Conservation (phyloP, 805 yeast genomes). For the Jamesozyma rosinii region DNA sequence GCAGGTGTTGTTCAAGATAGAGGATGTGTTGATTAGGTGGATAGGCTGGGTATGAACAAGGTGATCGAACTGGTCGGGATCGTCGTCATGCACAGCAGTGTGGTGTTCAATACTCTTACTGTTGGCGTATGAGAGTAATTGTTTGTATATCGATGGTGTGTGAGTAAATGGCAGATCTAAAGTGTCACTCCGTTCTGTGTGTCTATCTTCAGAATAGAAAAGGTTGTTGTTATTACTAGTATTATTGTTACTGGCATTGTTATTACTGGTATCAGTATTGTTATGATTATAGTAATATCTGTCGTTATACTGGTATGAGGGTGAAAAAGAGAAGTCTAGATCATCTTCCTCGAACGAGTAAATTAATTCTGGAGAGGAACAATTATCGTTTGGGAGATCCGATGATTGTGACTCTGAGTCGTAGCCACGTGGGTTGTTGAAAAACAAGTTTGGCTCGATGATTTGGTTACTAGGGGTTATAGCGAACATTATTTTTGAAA, state of each 20-base stretch:
- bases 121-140: too few relatives aligned
- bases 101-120: too few relatives aligned
- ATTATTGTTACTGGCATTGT: too few relatives aligned
- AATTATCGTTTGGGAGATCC: neutral
- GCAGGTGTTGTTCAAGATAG: neutral
- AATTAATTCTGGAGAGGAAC: neutral
- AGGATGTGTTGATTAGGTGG: slow-evolving; percentile 9
- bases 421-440: neutral
- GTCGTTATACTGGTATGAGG: neutral
- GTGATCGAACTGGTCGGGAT: neutral
- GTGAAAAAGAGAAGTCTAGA: neutral
- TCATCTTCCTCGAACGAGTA: slow-evolving; percentile 3
- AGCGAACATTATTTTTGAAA: neutral
- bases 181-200: too few relatives aligned
- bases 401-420: neutral
- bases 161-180: too few relatives aligned
- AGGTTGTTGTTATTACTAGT: too few relatives aligned
- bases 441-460: neutral
- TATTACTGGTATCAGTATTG: too few relatives aligned
- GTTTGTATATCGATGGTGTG: too few relatives aligned
- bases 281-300: neutral
- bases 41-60: slow-evolving; percentile 24
- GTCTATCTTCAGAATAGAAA: too few relatives aligned
- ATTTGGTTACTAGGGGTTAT: neutral
- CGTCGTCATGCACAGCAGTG: neutral